Evolutionary conservation across 2,329 filamentous ascomycete genomes (phyloP).

Genomic region (Zalaria sp.): DNA sequence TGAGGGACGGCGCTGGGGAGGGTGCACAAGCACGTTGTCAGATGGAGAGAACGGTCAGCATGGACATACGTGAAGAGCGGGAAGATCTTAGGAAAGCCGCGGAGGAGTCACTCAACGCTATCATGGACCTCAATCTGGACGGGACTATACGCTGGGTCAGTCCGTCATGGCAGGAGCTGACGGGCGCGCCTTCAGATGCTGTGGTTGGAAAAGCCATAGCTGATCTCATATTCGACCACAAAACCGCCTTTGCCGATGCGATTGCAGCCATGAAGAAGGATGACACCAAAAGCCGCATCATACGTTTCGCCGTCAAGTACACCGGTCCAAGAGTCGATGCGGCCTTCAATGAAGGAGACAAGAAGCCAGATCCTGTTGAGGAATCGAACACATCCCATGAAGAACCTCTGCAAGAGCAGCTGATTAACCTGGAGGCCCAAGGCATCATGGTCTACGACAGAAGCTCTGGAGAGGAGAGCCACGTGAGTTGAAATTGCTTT

Average conservation of each 20-base stretch:
- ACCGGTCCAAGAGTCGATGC: constrained; percentile 1
- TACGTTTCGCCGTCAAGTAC: constrained; percentile 57
- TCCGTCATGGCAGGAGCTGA: constrained; percentile 86
- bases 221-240: constrained; percentile 69
- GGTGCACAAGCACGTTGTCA: constrained; percentile 10
- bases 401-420: constrained; percentile 20
- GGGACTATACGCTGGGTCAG: constrained; percentile 91
- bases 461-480: constrained; percentile 71
- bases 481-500: constrained; percentile 46
- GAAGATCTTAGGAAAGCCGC: constrained; percentile 91
- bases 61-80: constrained; percentile 83
- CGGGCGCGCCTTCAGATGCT: constrained; percentile 61
- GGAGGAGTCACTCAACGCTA: constrained; percentile 91
- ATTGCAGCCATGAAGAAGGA: constrained; percentile 84
- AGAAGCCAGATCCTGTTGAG: constrained; percentile 5
- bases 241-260: constrained; percentile 64
- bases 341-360: constrained; percentile 26
- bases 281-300: constrained; percentile 81
- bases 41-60: constrained; percentile 56
- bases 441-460: constrained; percentile 97
- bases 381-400: constrained; percentile 8
- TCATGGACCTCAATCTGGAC: constrained; percentile 84
- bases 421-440: constrained; percentile 80
- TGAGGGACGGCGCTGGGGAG: constrained; percentile 24
- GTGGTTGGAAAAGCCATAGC: constrained; percentile 66